Conservation (phyloP, 805 yeast species). For the Candida caryicola region DNA sequence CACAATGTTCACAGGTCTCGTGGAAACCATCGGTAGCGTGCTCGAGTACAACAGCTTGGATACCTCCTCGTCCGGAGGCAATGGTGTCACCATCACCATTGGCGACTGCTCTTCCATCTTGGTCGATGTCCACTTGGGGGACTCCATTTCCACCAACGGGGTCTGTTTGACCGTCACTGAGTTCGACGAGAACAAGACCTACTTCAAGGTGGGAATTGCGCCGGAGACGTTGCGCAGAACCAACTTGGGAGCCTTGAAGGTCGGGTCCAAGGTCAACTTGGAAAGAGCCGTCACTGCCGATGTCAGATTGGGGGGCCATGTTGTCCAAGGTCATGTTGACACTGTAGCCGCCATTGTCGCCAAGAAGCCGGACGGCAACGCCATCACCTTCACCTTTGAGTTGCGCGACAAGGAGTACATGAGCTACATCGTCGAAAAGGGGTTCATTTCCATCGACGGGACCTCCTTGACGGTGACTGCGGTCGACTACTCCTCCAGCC, state of each 20-base stretch:
- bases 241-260: slow-evolving; percentile 59
- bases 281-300: slow-evolving; percentile 89
- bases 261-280: slow-evolving; percentile 69
- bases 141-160: slow-evolving; percentile 88
- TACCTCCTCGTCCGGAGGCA: slow-evolving; percentile 54
- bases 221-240: slow-evolving; percentile 89
- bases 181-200: slow-evolving; percentile 45
- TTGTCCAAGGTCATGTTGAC: slow-evolving; percentile 97
- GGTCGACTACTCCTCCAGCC: slow-evolving; percentile 56
- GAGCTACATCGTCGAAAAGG: slow-evolving; percentile 88
- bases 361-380: slow-evolving; percentile 62
- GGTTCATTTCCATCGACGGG: slow-evolving; percentile 91
- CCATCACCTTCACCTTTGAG: slow-evolving; percentile 72
- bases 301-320: slow-evolving; percentile 91
- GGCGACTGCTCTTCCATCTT: slow-evolving; percentile 60
- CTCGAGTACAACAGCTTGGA: slow-evolving; percentile 47
- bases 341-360: slow-evolving; percentile 68
- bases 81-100: slow-evolving; percentile 71
- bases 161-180: slow-evolving; percentile 90
- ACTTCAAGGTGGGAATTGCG: slow-evolving; percentile 86
- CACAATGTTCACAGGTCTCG: slow-evolving; percentile 90
- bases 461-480: slow-evolving; percentile 84
- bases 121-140: slow-evolving; percentile 86
- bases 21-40: slow-evolving; percentile 77
- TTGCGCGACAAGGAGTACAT: slow-evolving; percentile 60